Percentiles rank a stretch among this genome's conserved stretches.
Conservation (phyloP, 495 filamentous ascomycete species). For the Parmelia sp. region DNA sequence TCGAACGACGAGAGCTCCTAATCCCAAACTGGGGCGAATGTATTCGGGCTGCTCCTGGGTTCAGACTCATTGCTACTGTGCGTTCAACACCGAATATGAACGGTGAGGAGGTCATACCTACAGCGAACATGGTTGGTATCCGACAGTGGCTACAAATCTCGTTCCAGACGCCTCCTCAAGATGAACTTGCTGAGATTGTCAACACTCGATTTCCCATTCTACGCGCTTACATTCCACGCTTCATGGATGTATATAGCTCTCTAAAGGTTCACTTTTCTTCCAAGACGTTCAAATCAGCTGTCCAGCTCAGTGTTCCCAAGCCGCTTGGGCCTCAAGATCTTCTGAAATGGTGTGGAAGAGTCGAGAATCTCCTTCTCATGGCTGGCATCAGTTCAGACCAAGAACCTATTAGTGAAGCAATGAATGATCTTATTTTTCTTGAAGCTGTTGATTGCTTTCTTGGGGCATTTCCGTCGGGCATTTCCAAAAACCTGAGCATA, state of each 20-base stretch:
- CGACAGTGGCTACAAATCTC: constrained; percentile 74
- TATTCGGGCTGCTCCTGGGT: constrained; percentile 73
- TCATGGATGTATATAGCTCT: constrained; percentile 70
- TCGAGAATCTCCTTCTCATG: constrained; percentile 52
- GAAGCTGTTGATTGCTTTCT: constrained; percentile 87
- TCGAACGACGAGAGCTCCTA: constrained; percentile 79
- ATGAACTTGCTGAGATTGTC: constrained; percentile 71
- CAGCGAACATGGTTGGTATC: constrained; percentile 61
- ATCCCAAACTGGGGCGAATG: constrained; percentile 82
- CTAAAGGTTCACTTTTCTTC: constrained; percentile 30
- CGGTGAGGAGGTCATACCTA: constrained; percentile 55
- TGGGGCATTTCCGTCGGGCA: constrained; percentile 62
- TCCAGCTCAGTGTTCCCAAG: constrained; percentile 38
- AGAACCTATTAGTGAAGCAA: constrained; percentile 64
- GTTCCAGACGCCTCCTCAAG: constrained; percentile 57
- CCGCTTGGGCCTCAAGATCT: constrained; percentile 71
- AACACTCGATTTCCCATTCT: constrained; percentile 61
- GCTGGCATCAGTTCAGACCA: constrained; percentile 61
- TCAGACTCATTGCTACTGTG: constrained; percentile 85
- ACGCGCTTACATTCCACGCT: constrained; percentile 56
- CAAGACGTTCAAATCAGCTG: not conserved
- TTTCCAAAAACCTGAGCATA: constrained; percentile 54
- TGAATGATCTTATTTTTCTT: constrained; percentile 79
- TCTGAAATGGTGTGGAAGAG: constrained; percentile 78
- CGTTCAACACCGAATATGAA: constrained; percentile 66